Conservation (phyloP, 768 basidiomycete species). For the Phylloporus sp. region DNA sequence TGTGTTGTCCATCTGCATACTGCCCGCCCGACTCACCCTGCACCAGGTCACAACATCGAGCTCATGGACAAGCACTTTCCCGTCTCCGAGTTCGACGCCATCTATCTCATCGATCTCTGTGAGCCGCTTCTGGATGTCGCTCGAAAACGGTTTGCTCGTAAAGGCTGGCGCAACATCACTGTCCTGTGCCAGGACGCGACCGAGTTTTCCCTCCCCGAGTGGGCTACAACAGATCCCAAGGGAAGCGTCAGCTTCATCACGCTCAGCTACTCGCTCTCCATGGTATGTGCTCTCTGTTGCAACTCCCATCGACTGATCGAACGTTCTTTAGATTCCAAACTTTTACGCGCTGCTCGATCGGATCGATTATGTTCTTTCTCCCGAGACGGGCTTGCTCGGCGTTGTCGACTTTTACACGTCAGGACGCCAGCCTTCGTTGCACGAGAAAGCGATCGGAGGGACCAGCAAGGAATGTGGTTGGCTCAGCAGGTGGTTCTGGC, state of each 20-base stretch:
- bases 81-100: conserved; percentile 56
- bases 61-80: conserved; percentile 62
- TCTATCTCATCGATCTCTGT: conserved; percentile 73
- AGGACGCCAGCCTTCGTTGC: conserved; percentile 48
- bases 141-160: conserved; percentile 56
- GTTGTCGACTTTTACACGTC: conserved; percentile 77
- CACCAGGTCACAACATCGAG: conserved; percentile 62
- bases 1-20: conserved; percentile 13
- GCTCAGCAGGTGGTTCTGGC: conserved; percentile 76
- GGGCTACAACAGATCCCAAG: conserved; percentile 45
- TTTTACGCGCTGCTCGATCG: conserved; percentile 67
- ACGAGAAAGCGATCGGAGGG: conserved; percentile 62
- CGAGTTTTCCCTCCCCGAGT: conserved; percentile 61
- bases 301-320: neutral
- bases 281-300: conserved; percentile 32
- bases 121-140: conserved; percentile 69
- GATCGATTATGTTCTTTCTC: conserved; percentile 59
- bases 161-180: conserved; percentile 72
- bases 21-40: neutral
- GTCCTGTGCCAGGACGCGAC: conserved; percentile 72
- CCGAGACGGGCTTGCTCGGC: conserved; percentile 53
- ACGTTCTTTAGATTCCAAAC: conserved; percentile 45
- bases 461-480: conserved; percentile 57
- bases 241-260: conserved; percentile 55
- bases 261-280: conserved; percentile 55